Conservation (phyloP, 179 eudicot genomes). For the Actinidia polygama region DNA sequence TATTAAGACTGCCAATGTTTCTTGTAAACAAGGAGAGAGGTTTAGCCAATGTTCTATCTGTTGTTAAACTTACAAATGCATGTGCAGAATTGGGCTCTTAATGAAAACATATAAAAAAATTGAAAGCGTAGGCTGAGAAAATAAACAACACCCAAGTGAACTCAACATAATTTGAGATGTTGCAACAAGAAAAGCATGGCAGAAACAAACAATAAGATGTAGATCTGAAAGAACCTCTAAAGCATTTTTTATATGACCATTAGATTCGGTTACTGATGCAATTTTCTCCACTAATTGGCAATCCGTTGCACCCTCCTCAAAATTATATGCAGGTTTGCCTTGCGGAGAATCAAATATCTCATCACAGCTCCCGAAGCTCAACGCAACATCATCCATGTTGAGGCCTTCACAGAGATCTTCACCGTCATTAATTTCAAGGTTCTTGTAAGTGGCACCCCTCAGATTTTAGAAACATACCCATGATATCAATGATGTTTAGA, state of each 20-base stretch:
- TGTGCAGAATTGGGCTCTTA: neutral
- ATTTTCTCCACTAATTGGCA: constrained; percentile 38
- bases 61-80: neutral
- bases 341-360: constrained; percentile 36
- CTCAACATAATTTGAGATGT: neutral
- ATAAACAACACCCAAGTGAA: neutral
- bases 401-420: constrained; percentile 46
- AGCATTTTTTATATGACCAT: constrained; percentile 33
- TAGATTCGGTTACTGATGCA: constrained; percentile 32
- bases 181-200: neutral
- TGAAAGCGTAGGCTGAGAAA: neutral
- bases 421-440: constrained; percentile 32
- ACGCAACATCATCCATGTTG: constrained; percentile 38
- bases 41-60: neutral
- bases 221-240: constrained; percentile 41
- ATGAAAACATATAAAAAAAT: neutral
- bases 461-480: no score
- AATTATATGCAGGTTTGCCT: constrained; percentile 24
- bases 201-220: neutral
- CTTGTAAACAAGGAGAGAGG: no score
- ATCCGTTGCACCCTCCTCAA: constrained; percentile 32
- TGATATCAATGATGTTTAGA: no score
- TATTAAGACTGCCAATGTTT: no score
- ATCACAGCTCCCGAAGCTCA: constrained; percentile 39
- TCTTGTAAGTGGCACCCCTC: constrained; percentile 34